These are phyloP conservation scores for Metschnikowia matae DNA, from an alignment of 805 yeast genomes.

Conservation along the genomic window DNA sequence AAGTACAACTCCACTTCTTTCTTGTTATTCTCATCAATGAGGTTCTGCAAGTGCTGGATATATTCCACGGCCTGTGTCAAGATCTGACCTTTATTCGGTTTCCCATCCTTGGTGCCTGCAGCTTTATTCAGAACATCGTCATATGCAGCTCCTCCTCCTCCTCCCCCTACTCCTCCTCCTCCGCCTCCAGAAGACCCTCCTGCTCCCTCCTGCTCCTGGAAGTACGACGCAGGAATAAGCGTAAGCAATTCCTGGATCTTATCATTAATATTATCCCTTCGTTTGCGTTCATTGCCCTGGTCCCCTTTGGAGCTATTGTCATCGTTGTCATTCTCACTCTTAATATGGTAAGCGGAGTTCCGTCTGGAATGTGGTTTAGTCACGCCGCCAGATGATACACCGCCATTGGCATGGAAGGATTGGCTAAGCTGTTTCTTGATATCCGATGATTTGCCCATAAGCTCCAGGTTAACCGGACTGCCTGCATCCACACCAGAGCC, in stretches of 20 bases:
- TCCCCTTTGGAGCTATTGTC: conserved; percentile 26
- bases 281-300: conserved; percentile 38
- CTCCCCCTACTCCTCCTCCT: conserved; percentile 6
- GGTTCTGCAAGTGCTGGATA: conserved; percentile 59
- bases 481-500: conserved; percentile 20
- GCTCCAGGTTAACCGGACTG: conserved; percentile 18
- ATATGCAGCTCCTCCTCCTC: neutral
- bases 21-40: conserved; percentile 74
- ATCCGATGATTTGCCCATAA: conserved; percentile 31
- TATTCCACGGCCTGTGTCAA: conserved; percentile 72
- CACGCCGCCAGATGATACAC: conserved; percentile 26
- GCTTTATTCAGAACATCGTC: conserved; percentile 12
- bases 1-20: conserved; percentile 71
- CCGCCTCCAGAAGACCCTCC: conserved; percentile 12
- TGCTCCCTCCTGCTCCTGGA: conserved; percentile 27
- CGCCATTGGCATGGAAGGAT: conserved; percentile 25
- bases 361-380: conserved; percentile 37
- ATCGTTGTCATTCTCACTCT: conserved; percentile 21
- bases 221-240: conserved; percentile 34
- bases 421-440: conserved; percentile 41
- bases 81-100: conserved; percentile 82
- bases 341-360: conserved; percentile 27
- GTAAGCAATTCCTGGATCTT: conserved; percentile 41
- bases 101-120: conserved; percentile 73
- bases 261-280: conserved; percentile 43